Base-by-base conservation (phyloP, 495 filamentous ascomycete species). In the Jackrogersella minutella region DNA sequence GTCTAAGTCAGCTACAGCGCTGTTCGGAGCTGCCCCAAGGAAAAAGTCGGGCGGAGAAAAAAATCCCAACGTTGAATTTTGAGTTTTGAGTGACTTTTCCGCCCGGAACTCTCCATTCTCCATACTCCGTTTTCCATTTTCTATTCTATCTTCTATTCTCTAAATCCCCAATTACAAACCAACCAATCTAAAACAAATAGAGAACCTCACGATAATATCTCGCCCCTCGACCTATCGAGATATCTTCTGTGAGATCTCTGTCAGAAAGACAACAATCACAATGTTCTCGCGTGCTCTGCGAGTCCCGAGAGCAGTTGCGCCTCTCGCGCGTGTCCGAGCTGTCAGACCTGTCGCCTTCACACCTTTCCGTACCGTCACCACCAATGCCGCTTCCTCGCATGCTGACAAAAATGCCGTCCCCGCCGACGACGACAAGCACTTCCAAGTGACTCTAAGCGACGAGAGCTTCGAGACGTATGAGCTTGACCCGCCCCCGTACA, bases 391-490 rank as follows among this genome's bases (percentile, higher is more conserved):
- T 60, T 91, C 90, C 69, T 88, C 93, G 69, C 89, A 96, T 82
- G 90, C 90, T 69, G 91, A 95, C 75, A 93, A 91, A 86, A 84
- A 84, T 78, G 82, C 89, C 79, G 88, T 93, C 70, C 93, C 89
- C 62, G 75, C 83, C 80, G 87, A 92, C 78, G 95, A 97, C 79
- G 91, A 97, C 72, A 89, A 97, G 84, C 88, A 88, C 49, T 99
- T 99, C 85, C 89, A 90, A 64, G 88, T 99, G 77, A 87, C 86
- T 58, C 90, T 99, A 77, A 96, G 92, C 75, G 89, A 96, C 71
- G 94, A 98, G 90, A 93, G 91, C 84, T 99, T 98, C 85, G 95
- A 99, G 86, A 97, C 93, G 61, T 99, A 98, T 82, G 92, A 97
- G 84, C 88, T 98, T 77, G 94, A 98, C 81, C 93, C 93, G 50